A percentile compares a stretch with the other conserved stretches of the same genome.
Evolutionary conservation across 2,329 filamentous ascomycete species (phyloP).

Genomic region (Tolypocladium inflatum): DNA sequence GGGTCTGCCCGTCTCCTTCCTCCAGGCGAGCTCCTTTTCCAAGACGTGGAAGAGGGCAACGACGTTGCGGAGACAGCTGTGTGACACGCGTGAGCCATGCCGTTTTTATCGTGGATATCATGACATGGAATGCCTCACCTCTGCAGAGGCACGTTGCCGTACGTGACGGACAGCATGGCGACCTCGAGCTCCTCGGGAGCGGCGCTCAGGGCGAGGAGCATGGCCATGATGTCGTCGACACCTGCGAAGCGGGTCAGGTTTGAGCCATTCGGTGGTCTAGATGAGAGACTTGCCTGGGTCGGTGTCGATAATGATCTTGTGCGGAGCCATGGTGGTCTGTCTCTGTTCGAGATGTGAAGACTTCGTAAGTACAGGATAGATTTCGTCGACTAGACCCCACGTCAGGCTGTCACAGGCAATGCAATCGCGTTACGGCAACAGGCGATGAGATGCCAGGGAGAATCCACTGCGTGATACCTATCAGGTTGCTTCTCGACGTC

Average conservation of each 20-base stretch:
- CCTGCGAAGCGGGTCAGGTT: slow-evolving; percentile 30
- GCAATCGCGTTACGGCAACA: neutral
- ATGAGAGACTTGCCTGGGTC: slow-evolving; percentile 57
- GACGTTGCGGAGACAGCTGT: slow-evolving; percentile 80
- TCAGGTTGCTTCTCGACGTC: neutral
- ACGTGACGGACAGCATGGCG: slow-evolving; percentile 77
- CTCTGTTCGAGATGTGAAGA: neutral
- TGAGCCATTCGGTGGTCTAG: neutral
- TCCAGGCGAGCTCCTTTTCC: slow-evolving; percentile 81
- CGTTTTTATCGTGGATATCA: neutral
- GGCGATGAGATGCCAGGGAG: neutral
- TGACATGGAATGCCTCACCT: slow-evolving; percentile 40
- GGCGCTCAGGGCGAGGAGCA: slow-evolving; percentile 77
- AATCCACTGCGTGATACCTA: neutral
- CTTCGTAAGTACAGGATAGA: neutral
- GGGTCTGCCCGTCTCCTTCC: slow-evolving; percentile 54
- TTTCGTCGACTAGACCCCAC: neutral
- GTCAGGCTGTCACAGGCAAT: neutral
- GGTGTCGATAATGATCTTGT: slow-evolving; percentile 88
- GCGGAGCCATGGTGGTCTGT: slow-evolving; percentile 46
- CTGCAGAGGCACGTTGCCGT: slow-evolving; percentile 84
- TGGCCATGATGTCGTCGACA: slow-evolving; percentile 82
- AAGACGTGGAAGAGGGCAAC: slow-evolving; percentile 87
- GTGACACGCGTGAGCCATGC: neutral
- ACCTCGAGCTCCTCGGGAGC: slow-evolving; percentile 79